Base-by-base conservation (phyloP, 192 early-diverging fungal genomes). In the Neocallimastix lanati region DNA sequence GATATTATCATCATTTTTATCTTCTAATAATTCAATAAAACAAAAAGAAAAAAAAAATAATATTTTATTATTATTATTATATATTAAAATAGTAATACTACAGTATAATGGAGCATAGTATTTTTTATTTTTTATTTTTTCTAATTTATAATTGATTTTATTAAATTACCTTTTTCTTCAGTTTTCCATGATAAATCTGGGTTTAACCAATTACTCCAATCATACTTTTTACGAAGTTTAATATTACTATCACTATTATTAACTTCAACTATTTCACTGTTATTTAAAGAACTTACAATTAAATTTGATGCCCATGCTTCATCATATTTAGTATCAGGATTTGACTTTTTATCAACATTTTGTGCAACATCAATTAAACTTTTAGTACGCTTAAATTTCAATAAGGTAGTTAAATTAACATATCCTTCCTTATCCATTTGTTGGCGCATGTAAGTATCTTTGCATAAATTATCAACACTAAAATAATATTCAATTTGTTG, bases 381-480 rank as follows among this genome's bases (percentile, higher is more conserved):
- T 67, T 67, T 67, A n/a, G 98, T 90, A 28, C 97, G 93, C 82
- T 96, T 97, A 84, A 99, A 99, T 78, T 88, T 89, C 29, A 92
- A 90, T 79, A 99, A 84, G 0, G 96, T 84, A 13, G 84, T 83
- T 76, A 98, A 82, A 6, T 91, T 88, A 28, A 99, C 94, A 81
- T 86, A 94, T 25, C 97, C 97, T 67, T 93, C 87, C 4, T 87
- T 78, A 78, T 96, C 91, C 96, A 99, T 99, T 82, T 97, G 93
- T 76, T 86, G 85, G 76, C 97, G 92, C 86, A 99, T 94, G 84
- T 89, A 99, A 27, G 97, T 88, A 84, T 99, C 97, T 78, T 93
- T 94, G 91, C 94, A 95, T 78, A 99, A 87, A 82, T 99, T 99
- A 36, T 98, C 97, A 37, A 97, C 90, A 77, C 94, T 95, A 81